A percentile compares a stretch with the other conserved stretches of the same genome.
These are phyloP conservation scores for Cenchrus americanus DNA, from an alignment of 176 grass and related monocot genomes.

Conservation along the genomic window DNA sequence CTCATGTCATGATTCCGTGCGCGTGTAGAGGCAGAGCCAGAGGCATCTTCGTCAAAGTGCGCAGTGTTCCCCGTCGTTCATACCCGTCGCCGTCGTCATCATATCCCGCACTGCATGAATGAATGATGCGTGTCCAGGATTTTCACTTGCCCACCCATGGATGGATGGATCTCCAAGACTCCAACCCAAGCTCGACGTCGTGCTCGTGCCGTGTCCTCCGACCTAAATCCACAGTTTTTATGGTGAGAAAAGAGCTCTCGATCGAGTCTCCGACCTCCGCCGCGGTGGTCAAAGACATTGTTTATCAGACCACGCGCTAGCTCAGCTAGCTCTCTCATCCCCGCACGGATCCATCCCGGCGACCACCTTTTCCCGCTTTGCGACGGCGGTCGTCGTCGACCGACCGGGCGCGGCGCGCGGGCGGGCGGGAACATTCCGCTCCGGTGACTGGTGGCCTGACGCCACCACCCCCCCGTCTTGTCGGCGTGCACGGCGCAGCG, in stretches of 20 bases:
- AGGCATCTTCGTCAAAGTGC: slow-evolving; percentile 25
- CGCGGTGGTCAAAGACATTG: no score
- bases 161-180: background rate
- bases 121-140: background rate
- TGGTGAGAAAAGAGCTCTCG: no score
- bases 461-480: background rate
- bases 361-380: background rate
- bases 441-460: background rate
- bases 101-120: background rate
- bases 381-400: background rate
- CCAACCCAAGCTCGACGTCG: no score
- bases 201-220: no score
- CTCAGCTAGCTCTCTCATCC: no score
- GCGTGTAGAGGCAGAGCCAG: no score
- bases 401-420: no score
- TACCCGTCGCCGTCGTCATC: background rate
- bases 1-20: background rate
- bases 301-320: no score
- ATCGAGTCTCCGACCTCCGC: no score
- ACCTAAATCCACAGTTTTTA: no score
- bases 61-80: background rate
- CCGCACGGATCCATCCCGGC: no score
- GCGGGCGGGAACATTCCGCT: background rate
- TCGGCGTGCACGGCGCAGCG: background rate
- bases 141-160: background rate